phyloP scores from a whole-genome alignment of 306 rosid genomes.

The Lagenaria siceraria region DNA sequence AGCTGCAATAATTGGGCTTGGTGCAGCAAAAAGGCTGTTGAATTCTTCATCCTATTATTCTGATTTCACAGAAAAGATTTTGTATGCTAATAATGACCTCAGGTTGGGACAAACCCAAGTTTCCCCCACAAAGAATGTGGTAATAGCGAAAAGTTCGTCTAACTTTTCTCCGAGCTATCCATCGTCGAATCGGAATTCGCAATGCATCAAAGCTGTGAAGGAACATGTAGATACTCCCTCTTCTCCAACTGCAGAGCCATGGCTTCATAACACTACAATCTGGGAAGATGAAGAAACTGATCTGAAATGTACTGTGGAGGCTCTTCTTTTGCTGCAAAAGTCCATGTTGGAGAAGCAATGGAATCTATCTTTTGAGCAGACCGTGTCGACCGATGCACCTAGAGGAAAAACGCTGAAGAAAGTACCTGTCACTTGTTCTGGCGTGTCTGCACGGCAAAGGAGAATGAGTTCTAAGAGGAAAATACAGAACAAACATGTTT shows the following conservation, averaged over 20 bases:
- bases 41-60: constrained; percentile 62
- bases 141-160: constrained; percentile 45
- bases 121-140: constrained; percentile 31
- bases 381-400: constrained; percentile 16
- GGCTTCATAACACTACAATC: constrained; percentile 27
- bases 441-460: constrained; percentile 91
- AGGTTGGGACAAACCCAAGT: constrained; percentile 42
- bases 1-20: constrained; percentile 79
- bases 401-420: constrained; percentile 19
- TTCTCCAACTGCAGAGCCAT: constrained; percentile 25
- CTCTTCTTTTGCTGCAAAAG: constrained; percentile 82
- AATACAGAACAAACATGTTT: constrained; percentile 14
- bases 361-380: constrained; percentile 61
- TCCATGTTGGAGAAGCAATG: constrained; percentile 95
- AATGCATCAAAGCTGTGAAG: constrained; percentile 54
- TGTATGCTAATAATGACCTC: constrained; percentile 32
- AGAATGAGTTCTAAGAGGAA: constrained; percentile 51
- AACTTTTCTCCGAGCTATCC: constrained; percentile 32
- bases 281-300: constrained; percentile 44
- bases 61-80: constrained; percentile 57
- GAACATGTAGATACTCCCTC: constrained; percentile 45
- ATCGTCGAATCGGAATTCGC: constrained; percentile 24
- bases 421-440: constrained; percentile 72
- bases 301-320: constrained; percentile 57
- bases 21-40: constrained; percentile 77